Evolutionary conservation across 2,329 filamentous ascomycete species (phyloP).

Genomic region (Aspergillus texensis): DNA sequence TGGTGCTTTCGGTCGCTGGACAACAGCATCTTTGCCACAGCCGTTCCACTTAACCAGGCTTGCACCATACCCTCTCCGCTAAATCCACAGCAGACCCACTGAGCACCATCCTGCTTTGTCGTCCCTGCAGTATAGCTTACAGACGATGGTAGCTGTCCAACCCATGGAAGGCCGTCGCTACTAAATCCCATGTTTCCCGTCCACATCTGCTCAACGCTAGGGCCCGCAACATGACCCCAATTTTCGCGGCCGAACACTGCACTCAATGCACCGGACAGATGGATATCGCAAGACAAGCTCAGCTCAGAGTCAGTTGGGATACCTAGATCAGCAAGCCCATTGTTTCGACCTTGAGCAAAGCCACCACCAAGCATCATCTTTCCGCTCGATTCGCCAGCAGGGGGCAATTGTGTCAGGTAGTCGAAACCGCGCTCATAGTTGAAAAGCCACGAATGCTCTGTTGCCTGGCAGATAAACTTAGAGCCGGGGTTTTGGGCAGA

Average conservation of each 20-base stretch:
- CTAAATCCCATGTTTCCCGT: conserved; percentile 54
- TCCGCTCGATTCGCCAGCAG: conserved; percentile 21
- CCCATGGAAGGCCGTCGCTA: conserved; percentile 53
- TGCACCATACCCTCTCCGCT: conserved; percentile 37
- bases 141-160: conserved; percentile 46
- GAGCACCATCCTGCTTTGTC: conserved; percentile 12
- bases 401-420: conserved; percentile 54
- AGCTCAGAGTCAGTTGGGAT: conserved; percentile 49
- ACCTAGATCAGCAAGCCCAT: conserved; percentile 53
- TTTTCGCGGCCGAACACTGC: conserved; percentile 28
- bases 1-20: conserved; percentile 15
- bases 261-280: conserved; percentile 29
- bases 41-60: conserved; percentile 34
- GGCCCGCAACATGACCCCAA: conserved; percentile 25
- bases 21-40: conserved; percentile 30
- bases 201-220: conserved; percentile 32
- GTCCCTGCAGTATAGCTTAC: conserved; percentile 13
- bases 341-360: conserved; percentile 45
- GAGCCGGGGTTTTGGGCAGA: conserved; percentile 40
- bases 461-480: conserved; percentile 33
- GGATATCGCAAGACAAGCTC: conserved; percentile 28
- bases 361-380: conserved; percentile 61
- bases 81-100: conserved; percentile 35
- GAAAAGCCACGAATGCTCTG: conserved; percentile 55
- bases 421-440: conserved; percentile 53